phyloP scores from a whole-genome alignment of 1,139 yeast genomes.

The Magnusiomyces paraingens region DNA sequence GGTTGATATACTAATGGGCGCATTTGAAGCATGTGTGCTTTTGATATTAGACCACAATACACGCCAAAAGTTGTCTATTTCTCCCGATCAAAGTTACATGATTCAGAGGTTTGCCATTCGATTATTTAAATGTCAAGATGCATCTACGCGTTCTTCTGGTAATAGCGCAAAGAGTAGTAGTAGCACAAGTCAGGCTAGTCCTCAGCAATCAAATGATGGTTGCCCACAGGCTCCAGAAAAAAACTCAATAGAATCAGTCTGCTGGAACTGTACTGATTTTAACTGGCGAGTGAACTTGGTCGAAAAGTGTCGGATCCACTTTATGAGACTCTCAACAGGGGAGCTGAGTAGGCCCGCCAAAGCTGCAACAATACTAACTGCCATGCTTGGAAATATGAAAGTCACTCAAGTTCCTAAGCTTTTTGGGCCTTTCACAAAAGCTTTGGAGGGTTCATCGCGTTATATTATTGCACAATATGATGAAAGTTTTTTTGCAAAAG shows the following conservation, averaged over 20 bases:
- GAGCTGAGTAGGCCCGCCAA: neutral
- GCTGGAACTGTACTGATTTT: neutral
- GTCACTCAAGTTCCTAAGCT: neutral
- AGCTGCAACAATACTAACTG: slow-evolving; percentile 2
- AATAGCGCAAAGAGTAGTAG: neutral
- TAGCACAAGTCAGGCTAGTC: neutral
- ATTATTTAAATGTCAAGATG: neutral
- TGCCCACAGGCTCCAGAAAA: neutral
- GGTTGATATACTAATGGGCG: slow-evolving; percentile 2
- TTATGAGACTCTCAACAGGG: neutral
- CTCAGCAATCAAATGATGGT: no score
- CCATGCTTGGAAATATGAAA: neutral
- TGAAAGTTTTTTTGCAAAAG: neutral
- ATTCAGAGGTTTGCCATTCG: neutral
- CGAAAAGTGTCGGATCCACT: neutral
- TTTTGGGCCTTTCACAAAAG: neutral
- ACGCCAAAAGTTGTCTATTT: neutral
- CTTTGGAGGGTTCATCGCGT: neutral
- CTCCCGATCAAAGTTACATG: neutral
- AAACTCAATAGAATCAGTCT: neutral
- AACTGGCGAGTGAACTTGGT: neutral
- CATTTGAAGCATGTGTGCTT: slow-evolving; percentile 3
- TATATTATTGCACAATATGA: neutral
- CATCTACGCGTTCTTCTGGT: no score
- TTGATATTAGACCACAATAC: neutral